Percentiles rank a stretch among this genome's conserved stretches.
These are phyloP conservation scores for Kodamaea anthophila DNA, from an alignment of 1,139 yeast species.

Conservation along the genomic window DNA sequence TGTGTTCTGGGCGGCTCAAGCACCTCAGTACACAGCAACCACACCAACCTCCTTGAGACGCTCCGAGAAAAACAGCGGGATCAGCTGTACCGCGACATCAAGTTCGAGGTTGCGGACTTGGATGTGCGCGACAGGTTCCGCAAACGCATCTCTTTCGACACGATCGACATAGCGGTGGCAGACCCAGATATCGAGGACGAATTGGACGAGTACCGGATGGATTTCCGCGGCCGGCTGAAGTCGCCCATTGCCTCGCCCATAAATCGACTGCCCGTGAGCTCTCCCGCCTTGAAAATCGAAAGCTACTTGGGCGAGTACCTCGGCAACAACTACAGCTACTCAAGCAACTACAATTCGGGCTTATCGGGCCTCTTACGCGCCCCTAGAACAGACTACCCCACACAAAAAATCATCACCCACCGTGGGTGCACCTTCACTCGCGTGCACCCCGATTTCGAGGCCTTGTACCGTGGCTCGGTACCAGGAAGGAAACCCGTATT, in stretches of 20 bases:
- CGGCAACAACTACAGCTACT: no score
- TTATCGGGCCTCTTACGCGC: no score
- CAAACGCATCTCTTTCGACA: conserved; percentile 38
- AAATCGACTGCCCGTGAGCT: conserved; percentile 4
- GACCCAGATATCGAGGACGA: conserved; percentile 14
- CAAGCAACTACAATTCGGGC: conserved; percentile 8
- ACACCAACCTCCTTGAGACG: conserved; percentile 19
- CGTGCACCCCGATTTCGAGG: conserved; percentile 38
- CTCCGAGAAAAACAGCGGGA: conserved; percentile 16
- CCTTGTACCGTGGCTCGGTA: conserved; percentile 28
- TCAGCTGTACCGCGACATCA: conserved; percentile 16
- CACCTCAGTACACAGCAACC: no score
- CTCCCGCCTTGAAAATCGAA: conserved; percentile 3
- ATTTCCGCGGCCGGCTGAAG: conserved; percentile 8
- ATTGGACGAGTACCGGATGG: conserved; percentile 2
- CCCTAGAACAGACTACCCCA: conserved; percentile 33
- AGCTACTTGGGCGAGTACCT: no score
- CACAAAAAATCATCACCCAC: conserved; percentile 46
- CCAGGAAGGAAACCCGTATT: conserved; percentile 33
- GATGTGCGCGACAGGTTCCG: conserved; percentile 8
- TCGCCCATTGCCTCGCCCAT: conserved; percentile 4
- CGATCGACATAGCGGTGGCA: conserved; percentile 30
- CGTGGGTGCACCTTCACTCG: conserved; percentile 47
- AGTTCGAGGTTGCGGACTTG: conserved; percentile 14
- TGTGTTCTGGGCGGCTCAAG: no score